phyloP scores from a whole-genome alignment of 2,329 filamentous ascomycete genomes.

The Pyrenochaeta sp. region DNA sequence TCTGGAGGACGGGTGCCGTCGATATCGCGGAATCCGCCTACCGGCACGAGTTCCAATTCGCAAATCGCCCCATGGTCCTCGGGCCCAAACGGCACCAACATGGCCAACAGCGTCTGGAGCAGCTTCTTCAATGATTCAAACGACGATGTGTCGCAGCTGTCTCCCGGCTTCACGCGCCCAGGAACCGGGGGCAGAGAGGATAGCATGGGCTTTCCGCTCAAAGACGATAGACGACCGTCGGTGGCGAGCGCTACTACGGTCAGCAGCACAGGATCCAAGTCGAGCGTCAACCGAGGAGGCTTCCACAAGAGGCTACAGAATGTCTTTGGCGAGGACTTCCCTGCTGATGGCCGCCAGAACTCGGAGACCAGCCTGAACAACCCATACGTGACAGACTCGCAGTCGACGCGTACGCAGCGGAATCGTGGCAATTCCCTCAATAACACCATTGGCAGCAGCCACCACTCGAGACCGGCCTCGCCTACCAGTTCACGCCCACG shows the following conservation, averaged over 20 bases:
- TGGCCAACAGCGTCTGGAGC: slow-evolving; percentile 56
- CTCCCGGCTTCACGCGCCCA: slow-evolving; percentile 70
- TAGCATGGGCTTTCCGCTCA: slow-evolving; percentile 54
- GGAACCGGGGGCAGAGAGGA: slow-evolving; percentile 61
- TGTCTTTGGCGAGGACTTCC: slow-evolving; percentile 92
- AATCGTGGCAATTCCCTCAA: slow-evolving; percentile 86
- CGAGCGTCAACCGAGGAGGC: slow-evolving; percentile 70
- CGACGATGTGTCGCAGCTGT: slow-evolving; percentile 74
- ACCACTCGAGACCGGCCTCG: slow-evolving; percentile 68
- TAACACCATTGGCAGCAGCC: slow-evolving; percentile 63
- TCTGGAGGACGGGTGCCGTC: slow-evolving; percentile 65
- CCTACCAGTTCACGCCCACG: slow-evolving; percentile 79
- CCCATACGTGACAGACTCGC: slow-evolving; percentile 61
- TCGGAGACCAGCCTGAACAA: slow-evolving; percentile 73
- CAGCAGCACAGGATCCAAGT: slow-evolving; percentile 84
- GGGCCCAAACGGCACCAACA: slow-evolving; percentile 46
- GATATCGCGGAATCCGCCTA: slow-evolving; percentile 65
- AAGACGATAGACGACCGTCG: slow-evolving; percentile 83
- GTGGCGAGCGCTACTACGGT: slow-evolving; percentile 86
- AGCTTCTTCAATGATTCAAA: slow-evolving; percentile 80
- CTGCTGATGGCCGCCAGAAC: slow-evolving; percentile 68
- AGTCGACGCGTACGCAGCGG: slow-evolving; percentile 70
- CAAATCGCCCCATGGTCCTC: slow-evolving; percentile 62
- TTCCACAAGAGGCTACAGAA: slow-evolving; percentile 83
- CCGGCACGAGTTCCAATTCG: slow-evolving; percentile 61